phyloP scores from a whole-genome alignment of 805 yeast genomes.

The Jamesozyma jinghongensis region DNA sequence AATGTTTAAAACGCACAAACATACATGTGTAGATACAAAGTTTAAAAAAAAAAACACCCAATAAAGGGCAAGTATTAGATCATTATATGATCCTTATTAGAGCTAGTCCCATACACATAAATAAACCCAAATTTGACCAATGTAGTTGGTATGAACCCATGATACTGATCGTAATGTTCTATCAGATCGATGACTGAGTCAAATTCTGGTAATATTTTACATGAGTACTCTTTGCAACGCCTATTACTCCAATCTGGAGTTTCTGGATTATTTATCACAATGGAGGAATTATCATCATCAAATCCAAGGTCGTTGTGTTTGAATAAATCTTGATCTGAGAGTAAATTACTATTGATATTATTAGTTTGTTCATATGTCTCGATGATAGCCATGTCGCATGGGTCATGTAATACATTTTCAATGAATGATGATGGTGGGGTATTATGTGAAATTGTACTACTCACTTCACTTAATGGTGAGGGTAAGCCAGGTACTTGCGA shows the following conservation, averaged over 20 bases:
- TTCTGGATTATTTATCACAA: neutral
- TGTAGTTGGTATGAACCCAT: slow-evolving; percentile 15
- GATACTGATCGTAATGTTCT: slow-evolving; percentile 20
- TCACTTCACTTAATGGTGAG: slow-evolving; percentile 2
- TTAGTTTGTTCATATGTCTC: too few species aligned
- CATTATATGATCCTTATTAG: too few species aligned
- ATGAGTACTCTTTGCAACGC: slow-evolving; percentile 10
- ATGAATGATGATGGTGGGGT: neutral
- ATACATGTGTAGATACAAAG: too few species aligned
- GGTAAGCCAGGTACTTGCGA: too few species aligned
- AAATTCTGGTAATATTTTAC: slow-evolving; percentile 1
- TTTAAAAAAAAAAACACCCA: too few species aligned
- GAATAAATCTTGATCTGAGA: neutral
- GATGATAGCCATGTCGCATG: too few species aligned
- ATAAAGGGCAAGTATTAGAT: too few species aligned
- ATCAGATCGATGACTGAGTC: slow-evolving; percentile 13
- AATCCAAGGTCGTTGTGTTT: neutral
- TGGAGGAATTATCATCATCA: neutral
- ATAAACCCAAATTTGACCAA: slow-evolving; percentile 15
- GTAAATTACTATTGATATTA: too few species aligned
- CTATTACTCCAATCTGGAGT: slow-evolving; percentile 9
- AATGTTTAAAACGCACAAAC: too few species aligned
- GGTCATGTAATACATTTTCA: too few species aligned
- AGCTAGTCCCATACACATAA: slow-evolving; percentile 6
- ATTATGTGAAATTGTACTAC: neutral